These are phyloP conservation scores for Zalaria sp. DNA, from an alignment of 2,329 filamentous ascomycete genomes.

Conservation along the genomic window DNA sequence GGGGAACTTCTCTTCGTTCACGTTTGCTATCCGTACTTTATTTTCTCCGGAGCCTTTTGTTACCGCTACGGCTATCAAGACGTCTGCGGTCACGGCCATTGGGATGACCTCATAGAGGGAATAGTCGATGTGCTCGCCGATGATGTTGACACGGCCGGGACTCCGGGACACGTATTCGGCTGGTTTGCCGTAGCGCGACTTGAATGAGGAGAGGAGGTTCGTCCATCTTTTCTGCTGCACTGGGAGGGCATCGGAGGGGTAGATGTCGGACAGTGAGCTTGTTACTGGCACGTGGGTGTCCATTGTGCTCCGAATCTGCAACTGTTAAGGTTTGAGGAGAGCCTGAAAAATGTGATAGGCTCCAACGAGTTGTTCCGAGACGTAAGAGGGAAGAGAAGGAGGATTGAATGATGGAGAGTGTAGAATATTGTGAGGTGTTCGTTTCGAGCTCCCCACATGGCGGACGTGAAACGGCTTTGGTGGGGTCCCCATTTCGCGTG, in stretches of 20 bases:
- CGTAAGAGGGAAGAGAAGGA: too few species aligned
- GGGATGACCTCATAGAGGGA: constrained; percentile 91
- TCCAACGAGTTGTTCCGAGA: too few species aligned
- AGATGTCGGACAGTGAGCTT: constrained; percentile 65
- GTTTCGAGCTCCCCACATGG: too few species aligned
- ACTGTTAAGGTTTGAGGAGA: too few species aligned
- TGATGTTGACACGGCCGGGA: constrained; percentile 92
- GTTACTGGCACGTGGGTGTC: constrained; percentile 52
- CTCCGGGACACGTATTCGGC: constrained; percentile 78
- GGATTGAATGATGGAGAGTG: too few species aligned
- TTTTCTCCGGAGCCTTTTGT: constrained; percentile 42
- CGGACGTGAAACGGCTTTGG: too few species aligned
- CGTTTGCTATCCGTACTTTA: constrained; percentile 64
- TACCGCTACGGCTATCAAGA: constrained; percentile 65
- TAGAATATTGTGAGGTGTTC: too few species aligned
- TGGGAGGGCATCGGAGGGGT: constrained; percentile 57
- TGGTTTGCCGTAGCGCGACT: constrained; percentile 50
- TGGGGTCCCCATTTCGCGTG: too few species aligned
- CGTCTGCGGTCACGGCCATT: constrained; percentile 87
- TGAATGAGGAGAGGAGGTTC: constrained; percentile 56
- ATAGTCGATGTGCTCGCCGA: constrained; percentile 98
- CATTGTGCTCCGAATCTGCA: constrained; percentile 7
- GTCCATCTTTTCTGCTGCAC: constrained; percentile 64
- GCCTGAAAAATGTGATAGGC: too few species aligned
- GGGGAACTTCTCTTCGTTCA: constrained; percentile 62